phyloP scores from a whole-genome alignment of 78 protist species.

The Dictyostelium capitatum region DNA sequence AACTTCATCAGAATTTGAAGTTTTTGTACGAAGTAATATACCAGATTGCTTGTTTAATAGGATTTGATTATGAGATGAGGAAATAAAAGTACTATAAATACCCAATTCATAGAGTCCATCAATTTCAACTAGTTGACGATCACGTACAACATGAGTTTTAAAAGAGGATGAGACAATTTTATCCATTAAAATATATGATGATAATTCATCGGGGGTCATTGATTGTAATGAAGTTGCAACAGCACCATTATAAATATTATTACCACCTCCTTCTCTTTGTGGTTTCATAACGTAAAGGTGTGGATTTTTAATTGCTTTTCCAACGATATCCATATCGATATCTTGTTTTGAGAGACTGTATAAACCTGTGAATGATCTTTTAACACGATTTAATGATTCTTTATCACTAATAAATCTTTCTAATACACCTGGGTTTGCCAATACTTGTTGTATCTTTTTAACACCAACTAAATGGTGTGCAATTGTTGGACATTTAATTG shows the following conservation, averaged over 20 bases:
- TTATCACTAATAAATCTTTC: constrained; percentile 47
- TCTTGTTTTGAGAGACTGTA: constrained; percentile 72
- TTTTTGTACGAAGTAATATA: constrained; percentile 91
- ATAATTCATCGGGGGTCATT: constrained; percentile 17
- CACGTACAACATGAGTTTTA: constrained; percentile 34
- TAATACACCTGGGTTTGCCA: constrained; percentile 79
- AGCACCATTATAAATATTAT: constrained; percentile 82
- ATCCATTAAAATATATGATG: constrained; percentile 93
- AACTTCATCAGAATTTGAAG: constrained; percentile 87
- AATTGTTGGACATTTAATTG: constrained; percentile 94
- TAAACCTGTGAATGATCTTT: constrained; percentile 81
- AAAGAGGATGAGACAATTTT: constrained; percentile 83
- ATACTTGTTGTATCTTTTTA: constrained; percentile 94
- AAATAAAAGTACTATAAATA: constrained; percentile 81
- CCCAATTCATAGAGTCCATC: constrained; percentile 87
- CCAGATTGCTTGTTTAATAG: constrained; percentile 84
- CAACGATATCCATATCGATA: constrained; percentile 34
- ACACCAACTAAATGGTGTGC: constrained; percentile 93
- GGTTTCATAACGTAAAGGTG: constrained; percentile 94
- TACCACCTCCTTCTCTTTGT: constrained; percentile 98
- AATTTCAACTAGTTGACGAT: constrained; percentile 17
- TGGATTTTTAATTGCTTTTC: constrained; percentile 65
- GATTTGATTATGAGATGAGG: neutral
- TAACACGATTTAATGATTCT: constrained; percentile 54
- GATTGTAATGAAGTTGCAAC: constrained; percentile 6